phyloP scores from a whole-genome alignment of 768 basidiomycete genomes.

The Termitomyces titanicus region DNA sequence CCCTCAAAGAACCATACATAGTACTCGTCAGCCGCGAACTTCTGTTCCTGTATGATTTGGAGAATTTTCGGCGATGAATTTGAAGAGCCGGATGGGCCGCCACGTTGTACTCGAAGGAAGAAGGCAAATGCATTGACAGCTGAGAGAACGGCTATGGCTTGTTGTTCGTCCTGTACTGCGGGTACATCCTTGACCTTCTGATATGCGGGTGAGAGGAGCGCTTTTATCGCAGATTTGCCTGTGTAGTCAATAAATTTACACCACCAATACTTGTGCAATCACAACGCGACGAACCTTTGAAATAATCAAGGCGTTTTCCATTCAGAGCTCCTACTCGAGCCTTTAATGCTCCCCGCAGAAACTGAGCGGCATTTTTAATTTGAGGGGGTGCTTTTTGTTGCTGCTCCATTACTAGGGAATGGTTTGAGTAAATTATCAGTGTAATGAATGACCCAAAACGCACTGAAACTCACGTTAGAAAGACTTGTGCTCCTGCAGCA shows the following conservation, averaged over 20 bases:
- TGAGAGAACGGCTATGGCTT: slow-evolving; percentile 66
- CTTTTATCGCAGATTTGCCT: slow-evolving; percentile 95
- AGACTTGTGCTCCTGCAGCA: not conserved
- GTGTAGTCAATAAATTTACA: not conserved
- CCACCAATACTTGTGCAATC: not conserved
- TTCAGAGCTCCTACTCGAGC: slow-evolving; percentile 85
- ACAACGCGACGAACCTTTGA: slow-evolving; percentile 70
- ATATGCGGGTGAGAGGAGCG: slow-evolving; percentile 90
- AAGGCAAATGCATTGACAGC: slow-evolving; percentile 81
- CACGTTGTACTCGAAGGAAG: slow-evolving; percentile 89
- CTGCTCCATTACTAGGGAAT: slow-evolving; percentile 48
- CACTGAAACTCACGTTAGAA: not conserved
- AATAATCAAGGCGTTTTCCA: slow-evolving; percentile 95
- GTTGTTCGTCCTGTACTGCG: slow-evolving; percentile 67
- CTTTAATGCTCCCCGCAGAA: slow-evolving; percentile 87
- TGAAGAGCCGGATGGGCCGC: slow-evolving; percentile 57
- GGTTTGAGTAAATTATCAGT: not conserved
- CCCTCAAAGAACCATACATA: slow-evolving; percentile 98
- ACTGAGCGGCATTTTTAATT: slow-evolving; percentile 79
- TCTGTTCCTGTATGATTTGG: slow-evolving; percentile 76
- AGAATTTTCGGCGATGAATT: slow-evolving; percentile 77
- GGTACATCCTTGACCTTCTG: slow-evolving; percentile 80
- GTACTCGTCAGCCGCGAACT: slow-evolving; percentile 76
- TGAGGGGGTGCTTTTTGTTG: slow-evolving; percentile 79
- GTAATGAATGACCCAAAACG: not conserved